Evolutionary conservation across 179 eudicot genomes (phyloP).

Genomic region (Corrigiola litoralis): DNA sequence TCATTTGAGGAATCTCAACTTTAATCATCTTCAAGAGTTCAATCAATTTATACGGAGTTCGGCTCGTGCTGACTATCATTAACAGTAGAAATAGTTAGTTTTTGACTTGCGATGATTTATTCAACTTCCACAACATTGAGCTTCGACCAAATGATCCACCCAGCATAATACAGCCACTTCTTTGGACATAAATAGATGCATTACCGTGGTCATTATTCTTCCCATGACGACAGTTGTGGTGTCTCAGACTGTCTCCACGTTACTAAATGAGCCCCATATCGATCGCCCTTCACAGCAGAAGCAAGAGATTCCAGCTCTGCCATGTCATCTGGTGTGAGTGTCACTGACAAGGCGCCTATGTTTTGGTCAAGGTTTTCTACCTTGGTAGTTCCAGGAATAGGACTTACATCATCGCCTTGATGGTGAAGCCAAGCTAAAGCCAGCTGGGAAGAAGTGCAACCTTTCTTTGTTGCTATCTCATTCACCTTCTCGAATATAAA

Average conservation of each 20-base stretch:
- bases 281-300: slow-evolving; percentile 25
- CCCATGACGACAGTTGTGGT: slow-evolving; percentile 22
- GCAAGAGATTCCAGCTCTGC: slow-evolving; percentile 45
- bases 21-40: too few species aligned
- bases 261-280: background rate
- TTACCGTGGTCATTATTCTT: too few species aligned
- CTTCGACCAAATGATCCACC: too few species aligned
- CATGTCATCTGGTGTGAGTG: slow-evolving; percentile 37
- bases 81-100: too few species aligned
- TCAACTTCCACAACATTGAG: too few species aligned
- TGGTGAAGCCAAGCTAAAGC: slow-evolving; percentile 47
- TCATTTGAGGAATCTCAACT: too few species aligned
- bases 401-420: slow-evolving; percentile 46
- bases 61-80: too few species aligned
- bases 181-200: too few species aligned
- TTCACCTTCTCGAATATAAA: slow-evolving; percentile 33
- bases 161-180: too few species aligned
- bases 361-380: slow-evolving; percentile 38
- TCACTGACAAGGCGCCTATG: slow-evolving; percentile 38
- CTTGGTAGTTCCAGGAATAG: slow-evolving; percentile 44
- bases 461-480: slow-evolving; percentile 38
- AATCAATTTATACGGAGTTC: too few species aligned
- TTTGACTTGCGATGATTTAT: too few species aligned
- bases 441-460: slow-evolving; percentile 46
- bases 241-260: slow-evolving; percentile 28